A percentile compares a stretch with the other conserved stretches of the same genome.
Evolutionary conservation across 805 yeast genomes (phyloP).

Genomic region (Komagataella phaffii): DNA sequence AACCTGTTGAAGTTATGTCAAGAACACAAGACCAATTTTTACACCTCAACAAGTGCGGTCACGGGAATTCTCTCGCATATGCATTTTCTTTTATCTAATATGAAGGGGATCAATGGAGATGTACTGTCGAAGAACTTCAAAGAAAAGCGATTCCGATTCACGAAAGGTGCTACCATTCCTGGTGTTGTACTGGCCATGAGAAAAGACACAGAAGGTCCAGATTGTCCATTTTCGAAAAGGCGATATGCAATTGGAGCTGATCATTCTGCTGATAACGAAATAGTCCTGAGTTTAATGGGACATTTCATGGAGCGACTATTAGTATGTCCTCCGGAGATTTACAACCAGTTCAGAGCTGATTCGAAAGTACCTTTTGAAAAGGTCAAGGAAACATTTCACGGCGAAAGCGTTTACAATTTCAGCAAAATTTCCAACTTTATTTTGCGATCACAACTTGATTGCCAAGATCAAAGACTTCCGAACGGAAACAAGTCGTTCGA

Average conservation of each 20-base stretch:
- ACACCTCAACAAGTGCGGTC: constrained; percentile 83
- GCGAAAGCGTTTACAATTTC: constrained; percentile 49
- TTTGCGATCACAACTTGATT: constrained; percentile 86
- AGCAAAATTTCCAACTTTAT: constrained; percentile 55
- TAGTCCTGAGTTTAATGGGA: constrained; percentile 62
- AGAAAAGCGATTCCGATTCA: constrained; percentile 18
- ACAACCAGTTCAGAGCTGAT: constrained; percentile 18
- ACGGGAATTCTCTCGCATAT: constrained; percentile 64
- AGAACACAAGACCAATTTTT: constrained; percentile 23
- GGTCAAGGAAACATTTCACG: constrained; percentile 8
- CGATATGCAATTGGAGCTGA: constrained; percentile 58
- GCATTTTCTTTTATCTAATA: constrained; percentile 56
- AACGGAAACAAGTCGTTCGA: constrained; percentile 82
- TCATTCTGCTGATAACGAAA: constrained; percentile 50
- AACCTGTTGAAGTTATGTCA: constrained; percentile 34
- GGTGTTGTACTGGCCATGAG: constrained; percentile 39
- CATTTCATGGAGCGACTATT: constrained; percentile 66
- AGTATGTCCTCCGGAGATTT: constrained; percentile 44
- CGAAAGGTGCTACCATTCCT: constrained; percentile 35
- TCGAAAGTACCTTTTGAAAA: background rate
- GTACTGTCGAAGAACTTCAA: constrained; percentile 29
- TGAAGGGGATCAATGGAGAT: constrained; percentile 35
- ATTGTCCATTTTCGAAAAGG: background rate
- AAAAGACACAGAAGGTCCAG: constrained; percentile 22
- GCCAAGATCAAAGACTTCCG: constrained; percentile 62